Percentiles rank a stretch among this genome's conserved stretches.
Evolutionary conservation across 1,284 basidiomycete species (phyloP).

Genomic region (Ceratorhiza oryzae-sativae): DNA sequence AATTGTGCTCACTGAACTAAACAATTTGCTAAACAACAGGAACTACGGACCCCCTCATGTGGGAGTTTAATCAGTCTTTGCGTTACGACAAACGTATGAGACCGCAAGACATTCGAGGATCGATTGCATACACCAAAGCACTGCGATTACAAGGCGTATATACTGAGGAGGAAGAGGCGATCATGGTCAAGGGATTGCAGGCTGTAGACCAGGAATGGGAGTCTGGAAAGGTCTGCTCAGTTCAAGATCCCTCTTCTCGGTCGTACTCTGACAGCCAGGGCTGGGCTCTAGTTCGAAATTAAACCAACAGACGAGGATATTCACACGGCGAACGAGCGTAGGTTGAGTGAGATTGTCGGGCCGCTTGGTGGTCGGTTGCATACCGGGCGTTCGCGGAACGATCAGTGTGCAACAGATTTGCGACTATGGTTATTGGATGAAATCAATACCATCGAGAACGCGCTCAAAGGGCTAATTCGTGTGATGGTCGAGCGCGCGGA

Average conservation of each 20-base stretch:
- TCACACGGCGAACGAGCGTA: conserved; percentile 98
- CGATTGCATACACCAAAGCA: conserved; percentile 94
- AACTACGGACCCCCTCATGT: conserved; percentile 69
- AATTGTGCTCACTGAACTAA: conserved; percentile 11
- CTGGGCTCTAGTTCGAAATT: conserved; percentile 64
- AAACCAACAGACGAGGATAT: conserved; percentile 95
- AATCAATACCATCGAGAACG: conserved; percentile 72
- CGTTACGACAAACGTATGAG: conserved; percentile 96
- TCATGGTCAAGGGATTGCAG: conserved; percentile 81
- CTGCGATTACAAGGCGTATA: conserved; percentile 82
- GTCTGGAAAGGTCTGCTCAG: conserved; percentile 61
- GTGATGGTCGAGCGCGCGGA: conserved; percentile 93
- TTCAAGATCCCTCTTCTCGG: conserved; percentile 27
- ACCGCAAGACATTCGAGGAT: conserved; percentile 89
- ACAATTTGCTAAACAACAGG: not conserved
- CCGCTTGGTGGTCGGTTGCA: conserved; percentile 91
- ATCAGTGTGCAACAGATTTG: conserved; percentile 98
- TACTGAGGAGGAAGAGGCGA: conserved; percentile 72
- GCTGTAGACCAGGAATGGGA: conserved; percentile 88
- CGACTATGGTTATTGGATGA: conserved; percentile 92
- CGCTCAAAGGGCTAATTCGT: conserved; percentile 78
- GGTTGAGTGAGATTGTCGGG: conserved; percentile 92
- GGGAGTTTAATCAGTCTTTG: conserved; percentile 94
- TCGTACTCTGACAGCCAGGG: not conserved
- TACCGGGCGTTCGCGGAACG: conserved; percentile 95